phyloP scores from a whole-genome alignment of 2,329 filamentous ascomycete species.

The Mycosphaerella sp. region DNA sequence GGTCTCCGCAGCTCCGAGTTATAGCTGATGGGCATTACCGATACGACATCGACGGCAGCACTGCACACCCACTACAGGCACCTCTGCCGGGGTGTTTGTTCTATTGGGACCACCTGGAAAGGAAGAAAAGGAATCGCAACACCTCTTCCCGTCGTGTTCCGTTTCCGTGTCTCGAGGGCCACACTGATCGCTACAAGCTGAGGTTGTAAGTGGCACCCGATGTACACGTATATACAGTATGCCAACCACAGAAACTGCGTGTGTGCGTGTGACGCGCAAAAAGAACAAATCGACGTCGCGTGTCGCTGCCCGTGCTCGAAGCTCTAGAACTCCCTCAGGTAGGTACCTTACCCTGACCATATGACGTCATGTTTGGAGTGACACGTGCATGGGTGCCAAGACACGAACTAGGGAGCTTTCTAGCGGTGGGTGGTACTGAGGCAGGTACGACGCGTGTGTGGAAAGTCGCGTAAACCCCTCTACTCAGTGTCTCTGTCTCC shows the following conservation, averaged over 20 bases:
- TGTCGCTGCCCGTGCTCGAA: too few species aligned
- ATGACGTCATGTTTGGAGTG: too few species aligned
- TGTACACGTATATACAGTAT: background rate
- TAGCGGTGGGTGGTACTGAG: background rate
- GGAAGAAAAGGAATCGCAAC: too few species aligned
- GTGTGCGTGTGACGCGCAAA: background rate
- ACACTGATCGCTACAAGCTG: too few species aligned
- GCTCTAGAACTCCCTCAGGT: too few species aligned
- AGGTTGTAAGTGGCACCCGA: too few species aligned
- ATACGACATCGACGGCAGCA: background rate
- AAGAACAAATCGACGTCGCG: background rate
- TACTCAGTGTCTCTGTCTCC: background rate
- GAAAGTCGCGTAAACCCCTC: background rate
- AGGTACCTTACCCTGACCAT: too few species aligned
- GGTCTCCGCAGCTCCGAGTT: constrained; percentile 20
- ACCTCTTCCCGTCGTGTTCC: too few species aligned
- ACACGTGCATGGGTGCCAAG: background rate
- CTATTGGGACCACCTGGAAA: too few species aligned
- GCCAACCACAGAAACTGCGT: background rate
- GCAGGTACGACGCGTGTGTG: background rate
- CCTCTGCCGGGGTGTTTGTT: too few species aligned
- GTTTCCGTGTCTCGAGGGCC: too few species aligned
- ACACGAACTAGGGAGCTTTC: background rate
- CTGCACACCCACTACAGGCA: background rate
- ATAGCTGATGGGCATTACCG: constrained; percentile 20